Evolutionary conservation across 2,329 filamentous ascomycete genomes (phyloP).

Genomic region (Sporothrix variecibatus): DNA sequence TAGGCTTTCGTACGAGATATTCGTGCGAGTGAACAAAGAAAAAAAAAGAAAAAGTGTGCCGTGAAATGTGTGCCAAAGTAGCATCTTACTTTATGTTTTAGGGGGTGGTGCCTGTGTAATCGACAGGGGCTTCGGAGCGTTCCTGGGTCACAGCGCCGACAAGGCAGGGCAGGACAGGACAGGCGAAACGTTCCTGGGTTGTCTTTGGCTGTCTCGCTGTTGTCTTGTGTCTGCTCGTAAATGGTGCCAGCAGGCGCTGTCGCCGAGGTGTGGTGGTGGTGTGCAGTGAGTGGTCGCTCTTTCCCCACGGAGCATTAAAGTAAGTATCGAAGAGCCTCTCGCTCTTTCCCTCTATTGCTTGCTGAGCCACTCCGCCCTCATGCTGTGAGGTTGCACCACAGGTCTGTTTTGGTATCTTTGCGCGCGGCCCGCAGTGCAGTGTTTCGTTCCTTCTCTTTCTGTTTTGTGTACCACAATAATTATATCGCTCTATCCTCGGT

Average conservation of each 20-base stretch:
- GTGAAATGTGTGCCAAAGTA: not conserved
- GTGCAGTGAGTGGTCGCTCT: not conserved
- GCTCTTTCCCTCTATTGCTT: not conserved
- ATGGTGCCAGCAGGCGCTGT: slow-evolving; percentile 5
- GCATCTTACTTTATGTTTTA: not conserved
- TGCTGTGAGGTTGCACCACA: slow-evolving; percentile 11
- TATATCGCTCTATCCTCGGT: not conserved
- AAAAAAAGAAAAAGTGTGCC: not conserved
- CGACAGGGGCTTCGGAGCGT: slow-evolving; percentile 14
- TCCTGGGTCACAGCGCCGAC: slow-evolving; percentile 6
- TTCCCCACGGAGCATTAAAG: not conserved
- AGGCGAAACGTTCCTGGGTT: not conserved
- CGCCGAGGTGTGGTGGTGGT: not conserved
- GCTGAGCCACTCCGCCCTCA: slow-evolving; percentile 4
- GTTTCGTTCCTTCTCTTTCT: not conserved
- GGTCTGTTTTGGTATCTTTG: not conserved
- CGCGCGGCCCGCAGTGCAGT: not conserved
- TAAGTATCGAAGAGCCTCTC: not conserved
- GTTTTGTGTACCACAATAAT: not conserved
- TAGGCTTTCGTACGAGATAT: slow-evolving; percentile 5
- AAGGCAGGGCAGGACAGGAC: not conserved
- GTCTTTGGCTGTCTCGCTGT: not conserved
- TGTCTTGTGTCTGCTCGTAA: slow-evolving; percentile 5
- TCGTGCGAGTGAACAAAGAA: not conserved
- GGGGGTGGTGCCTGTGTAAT: slow-evolving; percentile 11